phyloP scores from a whole-genome alignment of 371 early-diverging fungal genomes.

The Capillidium rhysosporum region DNA sequence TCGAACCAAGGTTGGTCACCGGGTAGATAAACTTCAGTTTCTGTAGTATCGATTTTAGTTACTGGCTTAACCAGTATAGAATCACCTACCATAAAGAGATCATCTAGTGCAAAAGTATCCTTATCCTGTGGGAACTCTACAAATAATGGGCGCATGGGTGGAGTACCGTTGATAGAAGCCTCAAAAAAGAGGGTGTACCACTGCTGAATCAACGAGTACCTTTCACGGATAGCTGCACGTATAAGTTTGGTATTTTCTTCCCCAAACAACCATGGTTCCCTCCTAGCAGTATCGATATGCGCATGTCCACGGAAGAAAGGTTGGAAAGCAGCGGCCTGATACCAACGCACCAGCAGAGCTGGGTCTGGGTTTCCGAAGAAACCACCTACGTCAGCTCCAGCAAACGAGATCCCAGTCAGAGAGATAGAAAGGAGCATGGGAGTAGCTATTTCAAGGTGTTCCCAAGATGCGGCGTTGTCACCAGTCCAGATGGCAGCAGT shows the following conservation, averaged over 20 bases:
- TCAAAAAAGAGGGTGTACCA: constrained; percentile 68
- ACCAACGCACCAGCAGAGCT: constrained; percentile 72
- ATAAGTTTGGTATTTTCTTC: constrained; percentile 49
- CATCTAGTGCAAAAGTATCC: constrained; percentile 42
- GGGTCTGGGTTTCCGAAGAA: constrained; percentile 74
- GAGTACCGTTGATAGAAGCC: constrained; percentile 34
- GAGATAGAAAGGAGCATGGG: constrained; percentile 67
- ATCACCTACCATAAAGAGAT: constrained; percentile 66
- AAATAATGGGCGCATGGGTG: constrained; percentile 68
- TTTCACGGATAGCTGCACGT: constrained; percentile 41
- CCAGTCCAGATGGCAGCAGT: constrained; percentile 86
- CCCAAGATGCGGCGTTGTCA: constrained; percentile 73
- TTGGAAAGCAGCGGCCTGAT: constrained; percentile 71
- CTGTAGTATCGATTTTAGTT: constrained; percentile 22
- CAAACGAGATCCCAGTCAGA: constrained; percentile 52
- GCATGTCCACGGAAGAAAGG: constrained; percentile 90
- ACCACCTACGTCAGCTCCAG: constrained; percentile 82
- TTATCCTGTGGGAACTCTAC: constrained; percentile 61
- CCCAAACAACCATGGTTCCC: constrained; percentile 89
- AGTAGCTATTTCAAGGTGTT: constrained; percentile 42
- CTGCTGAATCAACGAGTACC: constrained; percentile 61
- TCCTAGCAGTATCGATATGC: constrained; percentile 82
- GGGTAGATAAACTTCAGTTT: constrained; percentile 49
- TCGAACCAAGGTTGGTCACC: constrained; percentile 54
- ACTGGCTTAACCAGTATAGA: constrained; percentile 62